A percentile compares a stretch with the other conserved stretches of the same genome.
Evolutionary conservation across 129 eudicot genomes (phyloP).

Genomic region (Flaveria sonorensis): DNA sequence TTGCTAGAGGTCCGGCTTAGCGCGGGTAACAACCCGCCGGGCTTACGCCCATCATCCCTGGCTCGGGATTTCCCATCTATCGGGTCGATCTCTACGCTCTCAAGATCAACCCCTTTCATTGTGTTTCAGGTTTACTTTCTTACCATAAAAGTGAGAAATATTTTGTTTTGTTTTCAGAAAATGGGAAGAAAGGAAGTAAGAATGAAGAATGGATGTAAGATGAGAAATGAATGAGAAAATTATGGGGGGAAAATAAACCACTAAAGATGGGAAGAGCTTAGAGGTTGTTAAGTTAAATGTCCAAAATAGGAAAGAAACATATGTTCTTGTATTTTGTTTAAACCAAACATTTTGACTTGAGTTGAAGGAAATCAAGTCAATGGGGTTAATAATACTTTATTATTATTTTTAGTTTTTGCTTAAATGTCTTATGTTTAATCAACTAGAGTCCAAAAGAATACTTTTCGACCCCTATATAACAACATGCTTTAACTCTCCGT

Average conservation of each 20-base stretch:
- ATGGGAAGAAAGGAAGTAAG: conserved; percentile 34
- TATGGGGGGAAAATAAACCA: conserved; percentile 39
- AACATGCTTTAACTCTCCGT: too few species aligned
- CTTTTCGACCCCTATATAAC: too few species aligned
- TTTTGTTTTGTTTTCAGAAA: conserved; percentile 21
- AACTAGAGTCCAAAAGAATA: too few species aligned
- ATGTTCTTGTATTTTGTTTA: conserved; percentile 15
- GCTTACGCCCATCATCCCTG: conserved; percentile 28
- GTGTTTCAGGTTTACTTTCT: conserved; percentile 1
- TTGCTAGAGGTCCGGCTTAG: conserved; percentile 38
- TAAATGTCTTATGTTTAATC: too few species aligned
- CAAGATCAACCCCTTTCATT: conserved; percentile 49
- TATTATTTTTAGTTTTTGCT: too few species aligned
- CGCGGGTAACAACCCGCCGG: conserved; percentile 31
- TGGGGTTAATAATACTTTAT: too few species aligned
- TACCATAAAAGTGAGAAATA: background rate
- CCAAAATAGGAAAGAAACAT: conserved; percentile 32
- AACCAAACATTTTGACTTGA: conserved; percentile 20
- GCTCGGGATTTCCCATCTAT: conserved; percentile 25
- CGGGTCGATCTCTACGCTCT: conserved; percentile 51
- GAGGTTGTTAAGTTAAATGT: conserved; percentile 39
- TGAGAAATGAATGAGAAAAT: conserved; percentile 22
- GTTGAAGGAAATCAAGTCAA: too few species aligned
- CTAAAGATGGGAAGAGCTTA: conserved; percentile 29
- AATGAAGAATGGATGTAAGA: conserved; percentile 31